Evolutionary conservation across 2,329 filamentous ascomycete genomes (phyloP), one percentile per base, ranked within the genome.

Genomic region (Fusarium coicis): DNA sequence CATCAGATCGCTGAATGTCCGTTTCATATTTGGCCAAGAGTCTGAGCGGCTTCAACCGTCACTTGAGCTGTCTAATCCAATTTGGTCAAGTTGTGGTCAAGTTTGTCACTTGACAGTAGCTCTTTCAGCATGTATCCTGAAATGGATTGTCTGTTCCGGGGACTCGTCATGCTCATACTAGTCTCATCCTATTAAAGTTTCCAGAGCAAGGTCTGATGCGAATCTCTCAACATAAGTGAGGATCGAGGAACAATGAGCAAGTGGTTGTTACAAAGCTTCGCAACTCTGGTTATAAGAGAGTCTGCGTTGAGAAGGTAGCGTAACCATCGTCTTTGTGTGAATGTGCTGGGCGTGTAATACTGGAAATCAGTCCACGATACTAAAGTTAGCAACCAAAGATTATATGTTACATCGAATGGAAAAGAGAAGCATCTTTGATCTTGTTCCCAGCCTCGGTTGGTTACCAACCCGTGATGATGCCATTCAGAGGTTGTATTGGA

Each of bases 401-500:
- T 18, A 4, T 16, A 46, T 30, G 46, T 46, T 58, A 23, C 21
- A 58, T 66, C 28, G 26, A 39, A 66, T 15, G 12, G 42, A 36
- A 19, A 34, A 46, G 18, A 44, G 34, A 53, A 26, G 21, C 23
- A 28, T 42, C 30, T n/a, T 28, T 23, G 36, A 54, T 49, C 19
- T 14, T 49, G 34, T 32, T 37, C n/a, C 32, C 26, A 26, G 36
- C 26, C 37, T 62, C 42, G 42, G 34, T 26, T 55, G 47, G 34
- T n/a, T 49, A 26, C 42, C 30, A 23, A 39, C 44, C 26, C 19
- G 19, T 40, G 36, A 64, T 58, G 58, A 65, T 69, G 65, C 23
- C 58, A 69, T 64, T 42, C 28, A 42, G 39, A 66, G 39, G 52
- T 50, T 54, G 34, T 40, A 60, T 46, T 61, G 39, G 23, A 44